Base-by-base conservation (phyloP, 306 rosid genomes). In the Ochetophila trinervis region DNA sequence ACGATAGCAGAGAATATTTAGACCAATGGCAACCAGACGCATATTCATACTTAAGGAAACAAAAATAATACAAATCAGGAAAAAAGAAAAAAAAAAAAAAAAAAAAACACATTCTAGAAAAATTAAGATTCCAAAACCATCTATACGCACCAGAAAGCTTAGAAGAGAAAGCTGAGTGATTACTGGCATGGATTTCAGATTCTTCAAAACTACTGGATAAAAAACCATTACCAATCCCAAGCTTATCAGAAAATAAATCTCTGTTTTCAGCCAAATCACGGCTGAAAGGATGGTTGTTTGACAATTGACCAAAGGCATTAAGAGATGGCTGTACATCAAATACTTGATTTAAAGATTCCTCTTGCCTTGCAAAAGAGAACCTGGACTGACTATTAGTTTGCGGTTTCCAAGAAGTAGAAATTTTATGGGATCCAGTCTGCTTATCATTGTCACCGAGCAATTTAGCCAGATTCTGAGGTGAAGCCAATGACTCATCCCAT, bases 341-440 rank as follows among this genome's bases (percentile, higher is more conserved):
- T 60, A 66, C 73, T 63, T 72, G 85, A 68, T 75, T 66, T 67
- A 67, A 76, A 60, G 85, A 70, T 54, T 89, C 95, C 75, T 87
- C 96, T 66, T 85, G 95, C 54, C 96, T 79, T 24, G 98, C 98
- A 74, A 92, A 92, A 66, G 95, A 89, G 59, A 92, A 92, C 61
- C 96, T 82, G 40, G 96, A 89, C 77, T 89, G 98, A 70, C 73
- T 86, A 67, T 85, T 89, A 75, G 68, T 79, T 63, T 78, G 96
- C 56, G 57, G 85, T 79, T 85, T 92, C 89, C 91, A 75, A 51
- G 98, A 80, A 81, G 81, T 75, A 20, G 92, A 72, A 42, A 74
- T 74, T 55, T 80, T 78, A 8, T 72, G 73, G 16, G 81, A 48
- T 56, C 78, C 72, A 69, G 75, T 54, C 66, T 82, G 90, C 44